Percentiles rank a stretch among this genome's conserved stretches.
Evolutionary conservation across 2,329 filamentous ascomycete genomes (phyloP).

Genomic region (Fusarium fujikuroi): DNA sequence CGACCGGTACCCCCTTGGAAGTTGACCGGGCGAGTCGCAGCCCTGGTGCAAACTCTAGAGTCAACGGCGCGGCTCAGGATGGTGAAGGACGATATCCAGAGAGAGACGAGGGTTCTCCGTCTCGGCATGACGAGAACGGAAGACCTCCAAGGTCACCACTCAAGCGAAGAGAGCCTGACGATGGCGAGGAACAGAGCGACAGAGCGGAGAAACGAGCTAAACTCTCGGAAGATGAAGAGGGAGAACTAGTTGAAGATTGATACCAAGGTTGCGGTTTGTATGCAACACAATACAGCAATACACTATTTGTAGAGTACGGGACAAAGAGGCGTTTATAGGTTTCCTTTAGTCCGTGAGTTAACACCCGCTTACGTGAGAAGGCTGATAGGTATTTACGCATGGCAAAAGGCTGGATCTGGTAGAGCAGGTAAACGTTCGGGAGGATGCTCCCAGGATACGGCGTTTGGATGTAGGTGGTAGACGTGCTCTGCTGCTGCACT

Average conservation of each 20-base stretch:
- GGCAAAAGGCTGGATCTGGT: conserved; percentile 29
- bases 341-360: conserved; percentile 23
- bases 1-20: conserved; percentile 60
- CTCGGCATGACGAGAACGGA: conserved; percentile 47
- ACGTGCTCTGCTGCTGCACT: conserved; percentile 24
- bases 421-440: conserved; percentile 32
- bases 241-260: conserved; percentile 56
- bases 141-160: conserved; percentile 50
- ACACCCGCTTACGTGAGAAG: conserved; percentile 15
- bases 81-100: conserved; percentile 46
- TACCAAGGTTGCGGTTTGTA: not conserved
- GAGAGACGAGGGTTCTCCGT: conserved; percentile 48
- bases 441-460: conserved; percentile 36
- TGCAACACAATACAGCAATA: not conserved
- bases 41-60: conserved; percentile 56
- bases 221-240: conserved; percentile 61
- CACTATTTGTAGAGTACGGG: conserved; percentile 31
- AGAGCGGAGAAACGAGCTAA: conserved; percentile 57
- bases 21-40: conserved; percentile 62
- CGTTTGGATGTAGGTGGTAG: conserved; percentile 43
- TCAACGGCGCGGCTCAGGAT: conserved; percentile 54
- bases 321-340: conserved; percentile 40
- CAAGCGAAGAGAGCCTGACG: conserved; percentile 57
- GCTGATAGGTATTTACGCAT: conserved; percentile 32
- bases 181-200: conserved; percentile 47